Conservation (phyloP, 768 basidiomycete species). For the Boletus tylopilopsis region DNA sequence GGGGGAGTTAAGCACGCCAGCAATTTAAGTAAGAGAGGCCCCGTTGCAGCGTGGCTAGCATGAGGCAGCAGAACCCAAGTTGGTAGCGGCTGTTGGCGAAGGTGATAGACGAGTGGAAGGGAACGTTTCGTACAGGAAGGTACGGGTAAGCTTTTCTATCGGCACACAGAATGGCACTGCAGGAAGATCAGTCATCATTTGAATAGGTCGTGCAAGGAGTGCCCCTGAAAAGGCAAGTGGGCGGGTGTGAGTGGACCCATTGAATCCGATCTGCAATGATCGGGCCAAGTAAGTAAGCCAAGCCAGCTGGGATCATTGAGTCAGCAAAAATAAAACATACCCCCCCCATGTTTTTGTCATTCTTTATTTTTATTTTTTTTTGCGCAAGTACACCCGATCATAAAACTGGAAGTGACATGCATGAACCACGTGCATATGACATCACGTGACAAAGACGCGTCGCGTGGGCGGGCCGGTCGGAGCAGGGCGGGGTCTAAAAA, state of each 20-base stretch:
- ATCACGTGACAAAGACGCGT: conserved; percentile 30
- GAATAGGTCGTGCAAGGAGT: conserved; percentile 19
- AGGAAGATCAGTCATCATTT: conserved; percentile 33
- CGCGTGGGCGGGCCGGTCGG: conserved; percentile 26
- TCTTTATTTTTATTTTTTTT: no score
- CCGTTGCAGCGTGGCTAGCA: conserved; percentile 35
- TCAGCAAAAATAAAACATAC: no score
- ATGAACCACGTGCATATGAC: no score
- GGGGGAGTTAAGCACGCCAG: conserved; percentile 19
- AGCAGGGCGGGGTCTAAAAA: conserved; percentile 33
- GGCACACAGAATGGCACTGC: conserved; percentile 16
- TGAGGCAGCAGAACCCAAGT: conserved; percentile 33
- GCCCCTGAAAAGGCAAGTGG: conserved; percentile 27
- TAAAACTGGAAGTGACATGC: no score
- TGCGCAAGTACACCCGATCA: no score
- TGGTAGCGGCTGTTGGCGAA: conserved; percentile 27
- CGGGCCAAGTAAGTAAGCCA: conserved; percentile 5
- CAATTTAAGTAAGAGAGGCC: conserved; percentile 31
- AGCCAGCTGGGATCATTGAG: background rate
- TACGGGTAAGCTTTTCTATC: conserved; percentile 31
- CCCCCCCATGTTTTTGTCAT: no score
- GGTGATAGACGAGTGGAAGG: conserved; percentile 32
- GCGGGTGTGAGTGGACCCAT: conserved; percentile 9
- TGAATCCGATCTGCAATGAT: conserved; percentile 1
- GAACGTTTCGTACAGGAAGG: conserved; percentile 26